These are phyloP conservation scores for Exserohilum turcica DNA, from an alignment of 2,329 filamentous ascomycete species.

Conservation along the genomic window DNA sequence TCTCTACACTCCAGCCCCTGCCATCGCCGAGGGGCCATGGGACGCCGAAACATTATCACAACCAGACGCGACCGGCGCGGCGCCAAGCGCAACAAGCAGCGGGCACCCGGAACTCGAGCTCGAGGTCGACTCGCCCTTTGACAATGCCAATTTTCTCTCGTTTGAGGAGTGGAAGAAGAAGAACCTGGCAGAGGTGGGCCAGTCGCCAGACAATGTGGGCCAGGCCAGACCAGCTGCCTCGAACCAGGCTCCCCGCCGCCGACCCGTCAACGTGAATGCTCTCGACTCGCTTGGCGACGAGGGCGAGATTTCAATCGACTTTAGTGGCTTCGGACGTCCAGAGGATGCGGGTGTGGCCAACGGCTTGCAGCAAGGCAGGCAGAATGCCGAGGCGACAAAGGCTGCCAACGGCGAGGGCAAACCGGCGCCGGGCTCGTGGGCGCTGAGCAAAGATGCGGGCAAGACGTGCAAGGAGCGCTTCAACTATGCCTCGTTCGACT, in stretches of 20 bases:
- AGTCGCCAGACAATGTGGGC: constrained; percentile 71
- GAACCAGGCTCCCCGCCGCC: constrained; percentile 55
- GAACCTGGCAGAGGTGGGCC: constrained; percentile 83
- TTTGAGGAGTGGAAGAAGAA: constrained; percentile 99
- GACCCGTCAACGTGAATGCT: constrained; percentile 65
- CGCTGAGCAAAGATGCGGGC: constrained; percentile 86
- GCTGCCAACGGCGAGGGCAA: constrained; percentile 34
- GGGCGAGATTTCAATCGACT: constrained; percentile 79
- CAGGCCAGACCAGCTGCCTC: constrained; percentile 56
- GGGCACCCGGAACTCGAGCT: constrained; percentile 54
- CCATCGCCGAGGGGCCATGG: constrained; percentile 15
- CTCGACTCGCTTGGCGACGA: constrained; percentile 85
- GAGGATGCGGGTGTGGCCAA: constrained; percentile 27
- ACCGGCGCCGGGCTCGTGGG: constrained; percentile 39
- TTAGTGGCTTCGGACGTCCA: constrained; percentile 64
- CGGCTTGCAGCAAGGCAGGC: constrained; percentile 21
- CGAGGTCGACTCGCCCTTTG: constrained; percentile 69
- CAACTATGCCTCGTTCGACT: constrained; percentile 97
- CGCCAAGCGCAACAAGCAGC: constrained; percentile 9
- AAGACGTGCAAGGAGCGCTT: constrained; percentile 98
- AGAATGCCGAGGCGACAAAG: constrained; percentile 22
- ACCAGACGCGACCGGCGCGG: constrained; percentile 11
- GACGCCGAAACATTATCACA: constrained; percentile 3
- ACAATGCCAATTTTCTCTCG: constrained; percentile 85
- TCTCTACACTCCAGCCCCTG: constrained; percentile 18